These are phyloP conservation scores for Peronospora tabacina DNA, from an alignment of 352 stramenopile species.

Conservation along the genomic window DNA sequence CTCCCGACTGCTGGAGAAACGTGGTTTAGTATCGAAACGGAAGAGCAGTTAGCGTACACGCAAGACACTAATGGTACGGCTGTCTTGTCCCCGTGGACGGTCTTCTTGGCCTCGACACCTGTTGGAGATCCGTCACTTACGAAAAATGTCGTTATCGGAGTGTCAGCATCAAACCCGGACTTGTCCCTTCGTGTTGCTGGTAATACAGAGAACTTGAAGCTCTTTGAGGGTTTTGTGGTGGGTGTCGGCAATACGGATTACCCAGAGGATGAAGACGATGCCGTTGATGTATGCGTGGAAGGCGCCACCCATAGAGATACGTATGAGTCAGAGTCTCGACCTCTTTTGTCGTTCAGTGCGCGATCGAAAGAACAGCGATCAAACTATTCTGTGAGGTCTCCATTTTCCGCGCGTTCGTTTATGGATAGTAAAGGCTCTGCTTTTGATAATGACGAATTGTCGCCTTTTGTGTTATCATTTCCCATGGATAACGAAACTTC, in stretches of 20 bases:
- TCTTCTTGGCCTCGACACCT: constrained; percentile 66
- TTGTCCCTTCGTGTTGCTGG: constrained; percentile 57
- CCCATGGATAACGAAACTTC: constrained; percentile 60
- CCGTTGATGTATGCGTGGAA: constrained; percentile 5
- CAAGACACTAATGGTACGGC: constrained; percentile 61
- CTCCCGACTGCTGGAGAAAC: constrained; percentile 58
- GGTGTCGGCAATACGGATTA: constrained; percentile 52
- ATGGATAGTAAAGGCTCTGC: constrained; percentile 29
- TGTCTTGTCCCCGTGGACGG: constrained; percentile 64
- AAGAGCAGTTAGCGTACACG: constrained; percentile 72
- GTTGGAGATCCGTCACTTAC: constrained; percentile 37
- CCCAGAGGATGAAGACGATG: constrained; percentile 24
- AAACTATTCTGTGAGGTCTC: constrained; percentile 37
- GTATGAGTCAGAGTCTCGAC: constrained; percentile 35
- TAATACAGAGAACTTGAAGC: constrained; percentile 38
- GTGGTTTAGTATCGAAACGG: constrained; percentile 80
- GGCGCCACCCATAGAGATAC: constrained; percentile 14
- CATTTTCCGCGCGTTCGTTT: constrained; percentile 35
- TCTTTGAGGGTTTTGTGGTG: constrained; percentile 71
- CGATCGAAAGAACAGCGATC: constrained; percentile 30
- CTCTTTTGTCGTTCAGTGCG: constrained; percentile 35
- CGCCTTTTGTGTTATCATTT: constrained; percentile 67
- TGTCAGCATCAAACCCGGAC: constrained; percentile 53
- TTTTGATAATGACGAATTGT: constrained; percentile 29
- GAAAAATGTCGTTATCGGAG: constrained; percentile 71